Evolutionary conservation across 2,329 filamentous ascomycete species (phyloP), one percentile per base, ranked within the genome.

Genomic region (Thielaviopsis euricoi): DNA sequence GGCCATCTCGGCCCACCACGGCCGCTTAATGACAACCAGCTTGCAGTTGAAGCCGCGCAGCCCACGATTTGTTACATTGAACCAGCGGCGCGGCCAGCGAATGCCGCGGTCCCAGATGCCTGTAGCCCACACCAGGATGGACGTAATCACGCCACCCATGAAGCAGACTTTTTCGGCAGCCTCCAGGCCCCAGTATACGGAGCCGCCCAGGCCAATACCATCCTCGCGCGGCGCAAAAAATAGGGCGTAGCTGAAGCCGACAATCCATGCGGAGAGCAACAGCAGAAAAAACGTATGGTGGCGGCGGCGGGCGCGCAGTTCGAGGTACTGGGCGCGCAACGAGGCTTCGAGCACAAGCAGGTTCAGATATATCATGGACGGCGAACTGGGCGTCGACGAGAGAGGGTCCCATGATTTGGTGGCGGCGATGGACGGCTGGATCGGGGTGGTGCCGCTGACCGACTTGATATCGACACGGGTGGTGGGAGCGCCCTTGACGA

Each of bases 201-300:
- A 91, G 33, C 93, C 91, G 56, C 93, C 93, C 6, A 95, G 82
- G 43, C 91, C 91, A 63, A 80, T 83, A 63, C 91, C 91, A 74
- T 97, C 91, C 70, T 96, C 91, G 63, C 91, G 83, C n/a, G 90
- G 90, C n/a, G 89, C 86, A 63, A 97, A 79, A 75, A 95, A 97
- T 53, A 97, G 79, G 12, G 88, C 85, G 71, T 96, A 96, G 63
- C 83, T 83, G 71, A 96, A 97, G 65, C 86, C 85, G 61, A 80
- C 72, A 52, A 89, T 83, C 93, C 93, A 98, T 26, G 85, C 67
- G 3, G 80, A 79, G 26, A 98, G 79, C 12, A 95, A 76, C 19
- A 86, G 77, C 22, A 97, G 75, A 66, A 97, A 95, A 71, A 97
- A 94, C 1, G 89, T 90, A 70, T 98, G 91, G 65, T 96, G 88